Base-by-base conservation (phyloP, 2,329 filamentous ascomycete species). In the Botrytis hyacinthi region DNA sequence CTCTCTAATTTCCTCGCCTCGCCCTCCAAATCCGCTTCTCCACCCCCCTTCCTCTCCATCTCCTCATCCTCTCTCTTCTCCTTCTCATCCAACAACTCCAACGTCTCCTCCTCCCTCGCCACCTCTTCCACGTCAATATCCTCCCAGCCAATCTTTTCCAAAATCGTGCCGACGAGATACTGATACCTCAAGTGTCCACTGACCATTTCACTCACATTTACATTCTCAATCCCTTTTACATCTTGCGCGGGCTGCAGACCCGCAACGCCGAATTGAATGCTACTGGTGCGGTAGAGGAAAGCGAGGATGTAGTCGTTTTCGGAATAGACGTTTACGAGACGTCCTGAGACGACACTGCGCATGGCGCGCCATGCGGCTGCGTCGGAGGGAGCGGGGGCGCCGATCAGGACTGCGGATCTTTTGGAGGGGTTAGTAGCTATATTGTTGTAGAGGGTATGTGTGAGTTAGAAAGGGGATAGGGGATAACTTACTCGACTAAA, bases 251-350 rank as follows among this genome's bases (percentile, higher is more conserved):
- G 86, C 80, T 97, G 92, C 1, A 98, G 84, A 0, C 95, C 95
- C 0, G 94, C 94, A 60, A 97, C 89, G 5, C 95, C 95, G 59
- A 93, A 87, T 76, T 96, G 92, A 42, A 97, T 88, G 74, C 91
- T 94, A 59, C 92, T 94, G 3, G 93, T 91, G 62, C 95, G 90
- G 81, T 98, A 97, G 29, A 97, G 85, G 80, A 97, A 95, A 1
- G 90, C 94, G 1, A 98, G 89, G 46, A 98, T 90, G 79, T 93
- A 93, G 82, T 98, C 95, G 74, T 96, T 95, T 70, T 91, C 90
- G 2, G 93, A 95, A 82, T 92, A 97, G 14, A 95, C 93, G 78
- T 98, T 98, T 78, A 97, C 92, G 12, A 97, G 86, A 73, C 92
- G 88, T 3, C 95, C 94, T 2, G 91, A 89, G 0, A 97, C 94